A percentile compares a stretch with the other conserved stretches of the same genome.
Conservation (phyloP, 1,284 basidiomycete species). For the Heterobasidion occidentale region DNA sequence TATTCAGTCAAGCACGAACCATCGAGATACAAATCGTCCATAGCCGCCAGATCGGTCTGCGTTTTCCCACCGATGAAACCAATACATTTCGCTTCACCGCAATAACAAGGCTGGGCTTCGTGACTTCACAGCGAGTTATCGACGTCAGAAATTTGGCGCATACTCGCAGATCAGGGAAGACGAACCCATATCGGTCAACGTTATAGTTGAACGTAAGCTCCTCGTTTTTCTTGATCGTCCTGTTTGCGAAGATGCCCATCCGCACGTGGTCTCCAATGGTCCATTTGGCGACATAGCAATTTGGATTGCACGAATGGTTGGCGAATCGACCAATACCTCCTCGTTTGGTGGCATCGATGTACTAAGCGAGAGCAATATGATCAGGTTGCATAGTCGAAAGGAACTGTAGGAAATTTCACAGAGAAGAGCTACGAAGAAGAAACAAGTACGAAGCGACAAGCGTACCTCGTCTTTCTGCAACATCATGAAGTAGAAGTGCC, state of each 20-base stretch:
- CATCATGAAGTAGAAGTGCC: constrained; percentile 99
- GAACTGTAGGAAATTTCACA: neutral
- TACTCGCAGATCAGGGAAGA: constrained; percentile 8
- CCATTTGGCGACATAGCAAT: constrained; percentile 99
- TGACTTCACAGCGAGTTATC: constrained; percentile 44
- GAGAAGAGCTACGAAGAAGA: neutral
- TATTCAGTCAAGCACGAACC: constrained; percentile 40
- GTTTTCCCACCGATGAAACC: constrained; percentile 98
- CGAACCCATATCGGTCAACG: constrained; percentile 96
- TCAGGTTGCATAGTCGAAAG: neutral
- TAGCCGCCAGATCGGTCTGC: constrained; percentile 90
- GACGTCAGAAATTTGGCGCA: neutral
- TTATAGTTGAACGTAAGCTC: constrained; percentile 99
- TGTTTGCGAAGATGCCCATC: constrained; percentile 97
- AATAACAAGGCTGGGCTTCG: constrained; percentile 93
- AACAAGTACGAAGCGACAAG: neutral
- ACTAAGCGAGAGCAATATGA: constrained; percentile 39
- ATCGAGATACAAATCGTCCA: constrained; percentile 94
- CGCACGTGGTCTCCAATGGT: constrained; percentile 86
- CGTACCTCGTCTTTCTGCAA: constrained; percentile 92
- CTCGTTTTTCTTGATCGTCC: constrained; percentile 76
- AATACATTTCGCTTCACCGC: constrained; percentile 93
- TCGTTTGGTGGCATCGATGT: constrained; percentile 96
- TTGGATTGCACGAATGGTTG: constrained; percentile 97
- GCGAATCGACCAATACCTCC: constrained; percentile 96